Evolutionary conservation across 2,329 filamentous ascomycete genomes (phyloP).

Genomic region (Aspergillus melleus): DNA sequence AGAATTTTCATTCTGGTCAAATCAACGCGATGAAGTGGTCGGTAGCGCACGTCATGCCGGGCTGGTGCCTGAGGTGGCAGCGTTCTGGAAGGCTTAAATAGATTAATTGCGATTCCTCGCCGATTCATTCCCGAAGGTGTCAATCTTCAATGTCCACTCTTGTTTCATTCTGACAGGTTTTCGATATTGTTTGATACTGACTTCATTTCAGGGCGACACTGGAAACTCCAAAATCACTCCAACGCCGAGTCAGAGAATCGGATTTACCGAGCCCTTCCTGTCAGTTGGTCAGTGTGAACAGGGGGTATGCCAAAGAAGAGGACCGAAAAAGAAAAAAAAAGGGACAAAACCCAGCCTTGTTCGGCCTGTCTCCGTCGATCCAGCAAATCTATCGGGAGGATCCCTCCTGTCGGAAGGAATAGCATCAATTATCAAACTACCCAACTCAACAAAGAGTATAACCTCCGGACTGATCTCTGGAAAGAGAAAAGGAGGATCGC

Average conservation of each 20-base stretch:
- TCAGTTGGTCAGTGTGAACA: background rate
- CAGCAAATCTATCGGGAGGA: background rate
- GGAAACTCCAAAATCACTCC: background rate
- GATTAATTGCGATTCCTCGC: background rate
- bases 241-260: background rate
- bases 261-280: background rate
- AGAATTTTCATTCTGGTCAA: no score
- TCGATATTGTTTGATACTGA: background rate
- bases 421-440: background rate
- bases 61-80: no score
- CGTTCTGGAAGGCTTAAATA: background rate
- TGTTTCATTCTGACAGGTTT: background rate
- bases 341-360: background rate
- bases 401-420: background rate
- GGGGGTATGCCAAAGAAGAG: background rate
- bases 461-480: constrained; percentile 14
- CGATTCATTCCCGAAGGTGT: background rate
- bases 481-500: constrained; percentile 17
- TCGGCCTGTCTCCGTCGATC: background rate
- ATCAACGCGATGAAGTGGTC: no score
- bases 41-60: no score
- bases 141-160: background rate
- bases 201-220: background rate
- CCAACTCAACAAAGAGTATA: constrained; percentile 1
- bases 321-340: background rate